phyloP scores from a whole-genome alignment of 768 basidiomycete species.

The Lactifluus pinguis region DNA sequence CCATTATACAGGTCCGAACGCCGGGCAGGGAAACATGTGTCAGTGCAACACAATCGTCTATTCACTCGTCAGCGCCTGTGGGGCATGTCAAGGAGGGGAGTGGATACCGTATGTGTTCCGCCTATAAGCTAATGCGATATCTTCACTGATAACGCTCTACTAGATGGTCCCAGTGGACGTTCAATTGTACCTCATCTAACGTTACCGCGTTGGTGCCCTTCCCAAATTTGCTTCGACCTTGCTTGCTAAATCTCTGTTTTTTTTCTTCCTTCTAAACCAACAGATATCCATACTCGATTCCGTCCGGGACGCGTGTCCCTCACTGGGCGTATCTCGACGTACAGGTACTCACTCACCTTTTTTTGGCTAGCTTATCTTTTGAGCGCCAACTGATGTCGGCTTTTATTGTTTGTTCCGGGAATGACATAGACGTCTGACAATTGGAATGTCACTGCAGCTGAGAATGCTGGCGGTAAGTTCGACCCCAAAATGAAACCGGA shows the following conservation, averaged over 20 bases:
- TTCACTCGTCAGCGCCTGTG: conserved; percentile 6
- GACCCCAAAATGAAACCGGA: neutral
- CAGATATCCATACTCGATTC: neutral
- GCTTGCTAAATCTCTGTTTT: too few species aligned
- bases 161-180: neutral
- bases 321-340: conserved; percentile 1
- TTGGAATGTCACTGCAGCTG: neutral
- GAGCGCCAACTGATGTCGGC: neutral
- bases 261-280: neutral
- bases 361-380: neutral
- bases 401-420: neutral
- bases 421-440: neutral
- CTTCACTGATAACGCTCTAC: neutral
- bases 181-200: neutral
- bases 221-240: neutral
- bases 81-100: neutral
- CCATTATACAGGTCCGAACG: neutral
- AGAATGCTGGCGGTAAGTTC: neutral
- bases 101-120: neutral
- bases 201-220: neutral
- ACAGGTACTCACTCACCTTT: neutral
- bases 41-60: conserved; percentile 1
- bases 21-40: neutral
- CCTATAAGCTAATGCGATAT: neutral
- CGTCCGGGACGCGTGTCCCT: neutral